Evolutionary conservation across 164 flowering plant species (phyloP), one percentile per base, ranked within the genome.

Genomic region (Akebia trifoliata): DNA sequence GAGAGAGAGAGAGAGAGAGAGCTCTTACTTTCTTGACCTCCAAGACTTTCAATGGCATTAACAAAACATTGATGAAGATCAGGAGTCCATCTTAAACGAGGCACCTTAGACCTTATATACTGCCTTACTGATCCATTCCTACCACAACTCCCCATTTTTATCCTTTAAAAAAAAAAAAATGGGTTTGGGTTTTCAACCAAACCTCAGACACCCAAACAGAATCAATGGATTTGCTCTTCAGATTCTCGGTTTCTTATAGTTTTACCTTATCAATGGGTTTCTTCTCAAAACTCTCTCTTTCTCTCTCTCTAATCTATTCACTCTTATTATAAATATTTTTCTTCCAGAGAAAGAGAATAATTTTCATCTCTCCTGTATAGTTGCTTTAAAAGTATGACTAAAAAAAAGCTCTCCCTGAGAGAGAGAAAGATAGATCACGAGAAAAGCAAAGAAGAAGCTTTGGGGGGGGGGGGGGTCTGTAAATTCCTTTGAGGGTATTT

Each of bases 11-110:
- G 4, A 14, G 12, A 28, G 26, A 21, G 15, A 14, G 17, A 29
- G 24, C 1, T 49, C 86, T 73, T 65, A 90, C 97, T 81, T 24
- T 90, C 74, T 68, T 80, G 94, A 18, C 95, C 97, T 32, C 97
- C 97, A 51, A 90, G 95, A 34, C 82, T 74, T n/a, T 84, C 78
- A 60, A 90, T 75, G 56, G 97, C 93, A 66, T 77, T 73, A 66
- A 90, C 76, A 72, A 90, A 90, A 43, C 82, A 81, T 50, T 63
- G 87, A 59, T 90, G 95, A 67, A 90, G 97, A 54, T 90, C 91
- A 47, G 88, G 79, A 22, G 95, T 90, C 97, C 97, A 90, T 73
- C 87, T 69, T 62, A 90, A 31, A 7, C 97, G 72, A 52, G 95
- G 95, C 5, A 79, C 81, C 62, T 82, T 87, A 0, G 97, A 87